Evolutionary conservation across 208 protist genomes (phyloP).

Genomic region (Leishmania tarentolae): DNA sequence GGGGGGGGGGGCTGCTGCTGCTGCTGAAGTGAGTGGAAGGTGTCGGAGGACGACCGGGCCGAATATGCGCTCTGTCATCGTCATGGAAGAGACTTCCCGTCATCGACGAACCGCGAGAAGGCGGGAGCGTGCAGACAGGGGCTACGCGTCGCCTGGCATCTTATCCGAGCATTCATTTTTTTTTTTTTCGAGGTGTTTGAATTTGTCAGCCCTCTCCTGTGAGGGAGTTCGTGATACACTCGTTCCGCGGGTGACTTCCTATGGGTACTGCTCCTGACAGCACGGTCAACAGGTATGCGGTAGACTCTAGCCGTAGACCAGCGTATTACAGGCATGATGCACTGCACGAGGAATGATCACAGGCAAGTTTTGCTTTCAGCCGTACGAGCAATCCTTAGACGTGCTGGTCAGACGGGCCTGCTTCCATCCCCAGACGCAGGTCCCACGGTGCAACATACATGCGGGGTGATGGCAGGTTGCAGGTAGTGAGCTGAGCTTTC

Average conservation of each 20-base stretch:
- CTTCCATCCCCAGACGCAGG: constrained; percentile 4
- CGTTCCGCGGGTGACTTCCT: neutral
- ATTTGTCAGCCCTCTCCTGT: neutral
- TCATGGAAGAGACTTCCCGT: neutral
- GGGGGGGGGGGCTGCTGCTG: no score
- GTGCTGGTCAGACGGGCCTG: neutral
- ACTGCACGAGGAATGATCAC: neutral
- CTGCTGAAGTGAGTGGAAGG: neutral
- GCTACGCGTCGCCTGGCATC: neutral
- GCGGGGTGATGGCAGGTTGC: neutral
- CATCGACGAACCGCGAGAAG: neutral
- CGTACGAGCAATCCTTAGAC: neutral
- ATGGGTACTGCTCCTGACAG: neutral
- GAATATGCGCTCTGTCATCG: neutral
- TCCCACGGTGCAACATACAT: neutral
- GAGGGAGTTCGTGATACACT: neutral
- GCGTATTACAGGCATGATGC: neutral
- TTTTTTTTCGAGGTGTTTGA: neutral
- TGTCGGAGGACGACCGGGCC: constrained; percentile 30
- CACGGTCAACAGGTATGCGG: constrained; percentile 19
- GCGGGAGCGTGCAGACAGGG: neutral
- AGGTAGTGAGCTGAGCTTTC: constrained; percentile 4
- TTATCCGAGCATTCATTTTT: neutral
- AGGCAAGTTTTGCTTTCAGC: neutral
- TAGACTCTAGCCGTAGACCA: constrained; percentile 6